These are phyloP conservation scores for Xylariaceae sp. DNA, from an alignment of 2,329 filamentous ascomycete species.

Conservation along the genomic window DNA sequence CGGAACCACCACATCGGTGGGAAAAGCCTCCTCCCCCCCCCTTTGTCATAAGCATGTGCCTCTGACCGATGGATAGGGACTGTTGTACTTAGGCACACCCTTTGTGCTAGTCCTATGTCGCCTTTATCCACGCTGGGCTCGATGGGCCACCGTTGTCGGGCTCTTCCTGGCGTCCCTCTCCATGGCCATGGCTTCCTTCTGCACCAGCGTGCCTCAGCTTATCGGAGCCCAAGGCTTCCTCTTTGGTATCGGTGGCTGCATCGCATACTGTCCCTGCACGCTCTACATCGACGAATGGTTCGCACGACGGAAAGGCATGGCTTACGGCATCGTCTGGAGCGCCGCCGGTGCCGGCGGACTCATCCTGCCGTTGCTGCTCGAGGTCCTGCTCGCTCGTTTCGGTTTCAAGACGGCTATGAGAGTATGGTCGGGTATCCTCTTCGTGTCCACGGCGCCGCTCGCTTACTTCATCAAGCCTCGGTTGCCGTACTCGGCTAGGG, in stretches of 20 bases:
- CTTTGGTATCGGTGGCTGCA: conserved; percentile 53
- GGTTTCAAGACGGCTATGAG: conserved; percentile 52
- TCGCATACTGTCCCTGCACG: conserved; percentile 49
- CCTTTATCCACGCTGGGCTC: conserved; percentile 35
- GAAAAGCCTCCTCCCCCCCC: too few relatives aligned
- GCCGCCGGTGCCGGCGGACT: conserved; percentile 49
- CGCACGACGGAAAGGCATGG: conserved; percentile 51
- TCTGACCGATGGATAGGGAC: conserved; percentile 34
- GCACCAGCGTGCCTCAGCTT: conserved; percentile 47
- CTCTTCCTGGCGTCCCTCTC: conserved; percentile 49
- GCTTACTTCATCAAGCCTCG: conserved; percentile 54
- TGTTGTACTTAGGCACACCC: conserved; percentile 53
- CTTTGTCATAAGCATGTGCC: too few relatives aligned
- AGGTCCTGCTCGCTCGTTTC: conserved; percentile 43
- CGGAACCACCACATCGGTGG: conserved; percentile 56
- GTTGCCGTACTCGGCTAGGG: conserved; percentile 37
- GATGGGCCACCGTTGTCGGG: conserved; percentile 40
- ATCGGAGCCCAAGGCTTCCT: conserved; percentile 58
- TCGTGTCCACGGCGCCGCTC: conserved; percentile 50
- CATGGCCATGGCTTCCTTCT: conserved; percentile 48
- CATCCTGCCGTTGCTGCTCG: conserved; percentile 48
- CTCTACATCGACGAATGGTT: conserved; percentile 61
- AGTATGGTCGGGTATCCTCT: conserved; percentile 46
- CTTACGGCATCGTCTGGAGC: conserved; percentile 61
- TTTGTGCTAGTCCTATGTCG: conserved; percentile 43